Base-by-base conservation (phyloP, 306 rosid species). In the Vigna radiata region DNA sequence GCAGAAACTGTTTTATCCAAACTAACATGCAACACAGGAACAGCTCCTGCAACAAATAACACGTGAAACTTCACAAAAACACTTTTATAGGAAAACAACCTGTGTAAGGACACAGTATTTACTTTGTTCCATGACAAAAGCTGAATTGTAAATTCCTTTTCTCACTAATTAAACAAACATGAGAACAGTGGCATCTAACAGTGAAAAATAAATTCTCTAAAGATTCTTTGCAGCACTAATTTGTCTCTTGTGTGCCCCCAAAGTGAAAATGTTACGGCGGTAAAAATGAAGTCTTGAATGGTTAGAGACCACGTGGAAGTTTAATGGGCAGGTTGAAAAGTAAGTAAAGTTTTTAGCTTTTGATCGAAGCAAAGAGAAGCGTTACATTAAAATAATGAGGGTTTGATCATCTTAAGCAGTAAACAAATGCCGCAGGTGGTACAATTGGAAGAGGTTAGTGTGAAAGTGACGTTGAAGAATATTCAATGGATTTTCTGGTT, bases 211-310 rank as follows among this genome's bases (percentile, higher is more conserved):
- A 81, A 75, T 75, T 75, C 36, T 75, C 79, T 4, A 5, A 70
- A 72, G 88, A 88, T 89, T 84, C 96, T 52, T 56, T 46, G 70
- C 60, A 68, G 70, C 72, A 44, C 71, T 47, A 58, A 53, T 82
- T 89, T 88, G 97, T 89, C 97, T 58, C 84, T 86, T 85, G 79
- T 62, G 71, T 46, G 64, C 14, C 70, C 29, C 11, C 66, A 87
- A 70, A 85, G 58, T 11, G 58, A 84, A 76, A 55, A 67, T 49
- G 21, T 59, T 89, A 76, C 83, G 59, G 80, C 83, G 15, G 85
- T 77, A 85, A 75, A 85, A 75, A 70, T 47, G 25, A 14, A 73
- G 55, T 47, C 41, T 78, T 76, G 44, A 85, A 70, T 17, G 65
- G 78, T 64, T 79, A 18, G 81, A 77, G 75, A 71, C 70, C 77